These are phyloP conservation scores for Melanogaster broomeanus DNA, from an alignment of 768 basidiomycete species.

Conservation along the genomic window DNA sequence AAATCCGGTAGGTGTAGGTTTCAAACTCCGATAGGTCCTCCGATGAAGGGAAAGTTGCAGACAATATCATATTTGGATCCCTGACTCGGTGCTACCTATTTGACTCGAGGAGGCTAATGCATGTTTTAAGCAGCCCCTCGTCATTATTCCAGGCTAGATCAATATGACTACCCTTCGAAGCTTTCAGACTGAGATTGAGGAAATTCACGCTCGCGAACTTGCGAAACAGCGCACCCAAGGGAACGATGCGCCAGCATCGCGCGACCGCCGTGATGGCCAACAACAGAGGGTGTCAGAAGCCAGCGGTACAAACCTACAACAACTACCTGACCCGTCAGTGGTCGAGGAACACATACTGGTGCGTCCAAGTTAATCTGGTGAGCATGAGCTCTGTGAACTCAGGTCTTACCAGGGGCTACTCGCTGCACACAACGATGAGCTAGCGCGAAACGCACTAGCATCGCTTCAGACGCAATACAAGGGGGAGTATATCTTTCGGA, in stretches of 20 bases:
- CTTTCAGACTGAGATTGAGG: slow-evolving; percentile 74
- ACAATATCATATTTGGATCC: neutral
- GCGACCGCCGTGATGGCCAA: slow-evolving; percentile 50
- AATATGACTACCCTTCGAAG: slow-evolving; percentile 35
- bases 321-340: neutral
- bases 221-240: slow-evolving; percentile 54
- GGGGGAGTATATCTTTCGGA: slow-evolving; percentile 75
- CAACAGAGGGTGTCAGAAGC: neutral
- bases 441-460: slow-evolving; percentile 66
- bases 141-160: neutral
- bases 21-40: too few relatives aligned
- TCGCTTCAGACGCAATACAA: slow-evolving; percentile 63
- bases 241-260: slow-evolving; percentile 12
- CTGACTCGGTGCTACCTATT: neutral
- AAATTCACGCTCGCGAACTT: slow-evolving; percentile 69
- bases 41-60: too few relatives aligned
- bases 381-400: slow-evolving; percentile 1
- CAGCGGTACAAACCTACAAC: neutral
- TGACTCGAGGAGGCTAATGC: slow-evolving; percentile 14
- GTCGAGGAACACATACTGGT: slow-evolving; percentile 8
- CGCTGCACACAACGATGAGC: slow-evolving; percentile 44
- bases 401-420: slow-evolving; percentile 42
- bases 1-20: too few relatives aligned
- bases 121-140: slow-evolving; percentile 2
- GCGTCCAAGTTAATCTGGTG: slow-evolving; percentile 15